Conservation (phyloP, 202 grass and related monocot species). For the Digitaria exilis region DNA sequence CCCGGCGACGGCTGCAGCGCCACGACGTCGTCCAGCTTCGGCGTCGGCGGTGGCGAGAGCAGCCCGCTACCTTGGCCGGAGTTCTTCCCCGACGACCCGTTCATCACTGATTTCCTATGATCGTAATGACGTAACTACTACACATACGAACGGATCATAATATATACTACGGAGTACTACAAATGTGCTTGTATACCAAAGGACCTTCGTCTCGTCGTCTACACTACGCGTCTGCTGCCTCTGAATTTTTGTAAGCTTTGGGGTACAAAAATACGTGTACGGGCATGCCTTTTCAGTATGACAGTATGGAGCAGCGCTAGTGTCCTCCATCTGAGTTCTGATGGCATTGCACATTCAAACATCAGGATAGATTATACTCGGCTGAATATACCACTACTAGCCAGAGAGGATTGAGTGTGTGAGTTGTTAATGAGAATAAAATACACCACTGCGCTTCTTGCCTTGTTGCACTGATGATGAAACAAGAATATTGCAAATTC, state of each 20-base stretch:
- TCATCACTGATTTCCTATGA: constrained; percentile 63
- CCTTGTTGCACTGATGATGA: background rate
- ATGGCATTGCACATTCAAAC: background rate
- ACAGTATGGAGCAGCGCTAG: background rate
- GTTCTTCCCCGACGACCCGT: constrained; percentile 64
- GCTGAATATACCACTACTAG: background rate
- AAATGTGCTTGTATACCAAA: background rate
- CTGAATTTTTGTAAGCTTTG: constrained; percentile 18
- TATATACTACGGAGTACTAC: constrained; percentile 5
- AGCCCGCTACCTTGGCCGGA: constrained; percentile 64
- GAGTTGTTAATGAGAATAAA: background rate
- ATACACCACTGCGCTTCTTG: background rate
- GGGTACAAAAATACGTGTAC: background rate
- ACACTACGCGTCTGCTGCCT: too few species aligned
- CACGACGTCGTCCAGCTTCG: constrained; percentile 40
- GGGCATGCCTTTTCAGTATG: background rate
- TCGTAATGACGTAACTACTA: background rate
- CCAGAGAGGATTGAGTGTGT: background rate
- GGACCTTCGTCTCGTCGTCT: too few species aligned
- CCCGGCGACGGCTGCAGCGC: constrained; percentile 34
- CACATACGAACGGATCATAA: background rate
- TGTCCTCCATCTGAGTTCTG: background rate
- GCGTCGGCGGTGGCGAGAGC: constrained; percentile 9
- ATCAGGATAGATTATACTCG: background rate
- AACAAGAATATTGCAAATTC: background rate